These are phyloP conservation scores for Alternaria panax DNA, from an alignment of 2,329 filamentous ascomycete species.

Conservation along the genomic window DNA sequence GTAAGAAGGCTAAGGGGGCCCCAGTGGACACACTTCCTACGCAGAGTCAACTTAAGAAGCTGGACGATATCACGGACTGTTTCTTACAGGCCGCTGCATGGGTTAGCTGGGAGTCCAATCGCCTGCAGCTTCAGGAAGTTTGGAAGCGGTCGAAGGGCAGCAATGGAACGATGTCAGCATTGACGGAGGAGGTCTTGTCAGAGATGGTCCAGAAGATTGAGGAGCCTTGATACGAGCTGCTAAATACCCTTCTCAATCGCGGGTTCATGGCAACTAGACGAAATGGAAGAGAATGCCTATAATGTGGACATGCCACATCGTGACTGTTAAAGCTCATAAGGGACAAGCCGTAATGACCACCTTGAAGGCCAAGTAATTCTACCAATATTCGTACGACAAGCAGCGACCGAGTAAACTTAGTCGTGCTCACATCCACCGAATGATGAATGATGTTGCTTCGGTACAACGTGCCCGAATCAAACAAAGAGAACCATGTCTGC, in stretches of 20 bases:
- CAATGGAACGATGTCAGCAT: neutral
- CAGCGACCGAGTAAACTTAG: neutral
- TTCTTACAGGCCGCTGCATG: conserved; percentile 79
- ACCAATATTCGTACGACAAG: neutral
- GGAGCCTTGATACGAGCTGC: neutral
- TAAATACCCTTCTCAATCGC: neutral
- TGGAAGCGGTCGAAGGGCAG: neutral
- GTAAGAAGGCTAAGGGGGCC: conserved; percentile 5
- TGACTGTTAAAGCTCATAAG: too few species aligned
- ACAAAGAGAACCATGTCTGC: neutral
- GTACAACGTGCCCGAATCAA: neutral
- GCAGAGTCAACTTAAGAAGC: conserved; percentile 57
- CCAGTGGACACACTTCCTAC: neutral
- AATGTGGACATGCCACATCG: neutral
- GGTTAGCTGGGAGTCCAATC: conserved; percentile 75
- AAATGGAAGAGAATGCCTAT: neutral
- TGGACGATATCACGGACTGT: conserved; percentile 84
- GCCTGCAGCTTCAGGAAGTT: conserved; percentile 25
- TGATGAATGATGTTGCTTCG: neutral
- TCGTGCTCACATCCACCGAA: neutral
- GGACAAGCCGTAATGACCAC: accelerated
- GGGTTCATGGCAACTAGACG: too few species aligned
- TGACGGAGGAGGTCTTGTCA: conserved; percentile 15
- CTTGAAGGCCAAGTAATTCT: neutral
- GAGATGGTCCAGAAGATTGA: conserved; percentile 18